Evolutionary conservation across 371 early-diverging fungal genomes (phyloP).

Genomic region (Mortierella sp.): DNA sequence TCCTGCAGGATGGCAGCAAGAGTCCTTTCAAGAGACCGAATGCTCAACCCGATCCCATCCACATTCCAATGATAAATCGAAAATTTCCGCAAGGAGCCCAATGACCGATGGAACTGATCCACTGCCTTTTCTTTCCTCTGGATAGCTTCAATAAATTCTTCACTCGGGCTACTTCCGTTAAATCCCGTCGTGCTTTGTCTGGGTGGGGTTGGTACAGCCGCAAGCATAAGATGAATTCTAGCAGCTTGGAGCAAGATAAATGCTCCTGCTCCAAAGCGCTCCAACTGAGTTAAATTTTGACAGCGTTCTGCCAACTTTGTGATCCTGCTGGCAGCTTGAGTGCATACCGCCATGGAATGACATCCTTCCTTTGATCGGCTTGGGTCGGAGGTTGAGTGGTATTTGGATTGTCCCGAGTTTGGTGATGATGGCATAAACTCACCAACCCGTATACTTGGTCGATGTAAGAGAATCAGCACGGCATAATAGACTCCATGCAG

Average conservation of each 20-base stretch:
- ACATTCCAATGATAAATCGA: slow-evolving; percentile 19
- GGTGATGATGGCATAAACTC: slow-evolving; percentile 3
- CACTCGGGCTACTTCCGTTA: background rate
- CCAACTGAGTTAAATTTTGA: slow-evolving; percentile 9
- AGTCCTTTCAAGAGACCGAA: slow-evolving; percentile 13
- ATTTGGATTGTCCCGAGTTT: background rate
- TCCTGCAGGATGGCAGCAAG: slow-evolving; percentile 15
- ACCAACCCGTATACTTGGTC: slow-evolving; percentile 16
- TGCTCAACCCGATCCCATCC: slow-evolving; percentile 6
- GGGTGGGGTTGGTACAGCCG: slow-evolving; percentile 9
- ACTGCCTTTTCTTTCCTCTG: slow-evolving; percentile 12
- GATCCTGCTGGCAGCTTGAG: slow-evolving; percentile 14
- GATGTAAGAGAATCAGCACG: slow-evolving; percentile 7
- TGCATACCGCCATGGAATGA: slow-evolving; percentile 12
- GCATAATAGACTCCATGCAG: slow-evolving; percentile 17
- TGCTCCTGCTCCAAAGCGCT: slow-evolving; percentile 16
- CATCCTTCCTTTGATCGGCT: slow-evolving; percentile 9
- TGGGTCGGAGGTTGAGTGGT: background rate
- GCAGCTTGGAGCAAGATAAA: slow-evolving; percentile 15
- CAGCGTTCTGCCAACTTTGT: slow-evolving; percentile 10
- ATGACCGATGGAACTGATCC: slow-evolving; percentile 15
- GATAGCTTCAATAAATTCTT: slow-evolving; percentile 8
- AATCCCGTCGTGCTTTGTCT: background rate
- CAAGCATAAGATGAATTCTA: slow-evolving; percentile 9
- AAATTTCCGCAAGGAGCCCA: slow-evolving; percentile 11